Conservation (phyloP, 2,329 filamentous ascomycete species). For the Botrytis medusae region DNA sequence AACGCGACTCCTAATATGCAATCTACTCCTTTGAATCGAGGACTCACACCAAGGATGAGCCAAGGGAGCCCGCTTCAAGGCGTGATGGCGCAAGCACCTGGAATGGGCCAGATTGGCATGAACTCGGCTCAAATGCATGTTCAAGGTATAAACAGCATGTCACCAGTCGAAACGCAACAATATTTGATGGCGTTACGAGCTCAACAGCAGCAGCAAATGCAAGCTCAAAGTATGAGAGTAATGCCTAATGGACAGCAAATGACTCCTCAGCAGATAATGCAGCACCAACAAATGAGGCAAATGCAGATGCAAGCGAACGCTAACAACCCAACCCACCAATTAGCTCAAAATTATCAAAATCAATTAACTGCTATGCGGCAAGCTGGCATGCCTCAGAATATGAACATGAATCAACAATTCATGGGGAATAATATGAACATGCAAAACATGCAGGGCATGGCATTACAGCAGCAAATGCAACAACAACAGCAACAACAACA, state of each 20-base stretch:
- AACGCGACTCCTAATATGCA: constrained; percentile 63
- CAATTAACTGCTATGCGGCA: constrained; percentile 17
- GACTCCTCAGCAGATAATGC: constrained; percentile 18
- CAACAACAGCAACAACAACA: constrained; percentile 4
- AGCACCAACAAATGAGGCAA: constrained; percentile 21
- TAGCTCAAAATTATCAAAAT: constrained; percentile 18
- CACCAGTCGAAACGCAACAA: constrained; percentile 30
- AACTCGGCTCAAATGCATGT: constrained; percentile 39
- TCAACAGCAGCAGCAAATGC: constrained; percentile 26
- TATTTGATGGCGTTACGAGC: constrained; percentile 33
- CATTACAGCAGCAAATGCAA: constrained; percentile 1
- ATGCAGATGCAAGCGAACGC: constrained; percentile 17
- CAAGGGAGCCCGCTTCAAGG: constrained; percentile 62
- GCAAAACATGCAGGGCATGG: constrained; percentile 19
- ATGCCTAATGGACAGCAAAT: constrained; percentile 20
- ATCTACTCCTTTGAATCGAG: constrained; percentile 57
- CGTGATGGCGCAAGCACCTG: constrained; percentile 58
- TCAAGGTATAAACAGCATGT: constrained; percentile 44
- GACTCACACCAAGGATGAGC: constrained; percentile 60
- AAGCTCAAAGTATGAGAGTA: constrained; percentile 15
- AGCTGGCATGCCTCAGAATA: constrained; percentile 16
- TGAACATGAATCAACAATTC: constrained; percentile 20
- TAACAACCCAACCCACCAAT: constrained; percentile 7
- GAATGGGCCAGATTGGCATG: constrained; percentile 56
- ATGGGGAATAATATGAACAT: constrained; percentile 16